Evolutionary conservation across 805 yeast species (phyloP), one percentile per base, ranked within the genome.

Genomic region (Yarrowia sp.): DNA sequence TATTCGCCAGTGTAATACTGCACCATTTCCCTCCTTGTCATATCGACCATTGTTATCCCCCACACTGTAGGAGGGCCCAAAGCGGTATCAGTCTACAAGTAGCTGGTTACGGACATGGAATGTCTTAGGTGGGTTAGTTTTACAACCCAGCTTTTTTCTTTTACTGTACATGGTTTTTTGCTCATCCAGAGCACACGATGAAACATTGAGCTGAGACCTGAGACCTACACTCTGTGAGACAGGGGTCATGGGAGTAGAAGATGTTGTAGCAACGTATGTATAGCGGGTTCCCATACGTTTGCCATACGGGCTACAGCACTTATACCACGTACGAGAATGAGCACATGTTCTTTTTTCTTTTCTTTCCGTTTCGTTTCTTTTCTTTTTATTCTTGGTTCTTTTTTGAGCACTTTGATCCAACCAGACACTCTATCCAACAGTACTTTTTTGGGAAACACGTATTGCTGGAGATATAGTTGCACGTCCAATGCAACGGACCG

Each of bases 121-220:
- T 47, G 52, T 47, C 52, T 30, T 47, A 47, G 34, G 3, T 30
- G 19, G 15, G 36, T n/a, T 47, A 47, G 50, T 47, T 47, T 47
- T 33, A 47, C 38, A 47, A 15, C 6, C 30, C 30, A 24, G 30
- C 30, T 24, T 24, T 24, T 24, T 24, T 24, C 30, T 24, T 24
- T 24, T 24, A 24, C 30, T 24, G 38, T 30, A 19, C 14, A 47
- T 30, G 52, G 38, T 30, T 47, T 20, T 46, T 30, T 30, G 38
- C 50, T 47, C 20, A 3, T 30, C 52, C 13, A 34, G 52, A 33
- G 55, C 55, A 50, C 55, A 50, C 55, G 55, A 50, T 50, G 55
- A 50, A 50, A 50, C 55, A 34, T 33, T 20, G 40, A 33, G 55
- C 38, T 30, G 38, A 47, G 52, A 46, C 49, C n/a, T 50, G 55